These are phyloP conservation scores for Beauveria asiatica DNA, from an alignment of 2,329 filamentous ascomycete genomes.

Conservation along the genomic window DNA sequence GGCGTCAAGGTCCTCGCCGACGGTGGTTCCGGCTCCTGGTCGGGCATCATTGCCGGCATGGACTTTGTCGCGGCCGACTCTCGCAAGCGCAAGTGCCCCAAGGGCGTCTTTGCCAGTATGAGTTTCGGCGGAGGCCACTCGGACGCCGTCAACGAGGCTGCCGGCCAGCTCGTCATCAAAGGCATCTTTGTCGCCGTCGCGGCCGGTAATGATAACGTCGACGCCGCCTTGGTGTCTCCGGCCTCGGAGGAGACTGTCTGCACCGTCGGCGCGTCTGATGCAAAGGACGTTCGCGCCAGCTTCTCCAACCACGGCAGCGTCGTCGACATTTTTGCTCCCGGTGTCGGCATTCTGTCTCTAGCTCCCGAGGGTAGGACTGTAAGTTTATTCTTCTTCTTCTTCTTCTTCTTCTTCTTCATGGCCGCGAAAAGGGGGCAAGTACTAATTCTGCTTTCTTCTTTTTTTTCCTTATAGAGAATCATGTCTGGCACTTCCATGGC, in stretches of 20 bases:
- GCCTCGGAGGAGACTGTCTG: slow-evolving; percentile 36
- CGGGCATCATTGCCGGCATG: slow-evolving; percentile 35
- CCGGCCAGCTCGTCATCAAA: slow-evolving; percentile 30
- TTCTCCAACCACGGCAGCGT: slow-evolving; percentile 43
- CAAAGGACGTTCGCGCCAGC: slow-evolving; percentile 27
- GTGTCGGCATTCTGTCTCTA: slow-evolving; percentile 35
- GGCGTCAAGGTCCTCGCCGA: slow-evolving; percentile 38
- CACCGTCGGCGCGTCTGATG: slow-evolving; percentile 39
- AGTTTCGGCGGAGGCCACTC: slow-evolving; percentile 42
- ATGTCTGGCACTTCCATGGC: slow-evolving; percentile 37
- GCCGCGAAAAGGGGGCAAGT: too few species aligned
- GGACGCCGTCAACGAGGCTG: slow-evolving; percentile 38
- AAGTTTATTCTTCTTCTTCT: slow-evolving; percentile 1
- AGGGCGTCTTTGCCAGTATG: slow-evolving; percentile 43
- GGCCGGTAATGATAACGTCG: slow-evolving; percentile 39
- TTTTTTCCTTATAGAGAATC: slow-evolving; percentile 13
- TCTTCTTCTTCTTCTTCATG: too few species aligned
- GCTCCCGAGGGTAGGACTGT: slow-evolving; percentile 32
- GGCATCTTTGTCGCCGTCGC: slow-evolving; percentile 47
- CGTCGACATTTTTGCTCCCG: slow-evolving; percentile 42
- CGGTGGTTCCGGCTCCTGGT: slow-evolving; percentile 28
- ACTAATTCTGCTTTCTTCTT: not conserved
- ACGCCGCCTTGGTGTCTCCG: slow-evolving; percentile 35
- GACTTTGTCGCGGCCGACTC: slow-evolving; percentile 32
- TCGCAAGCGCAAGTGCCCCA: slow-evolving; percentile 27